Conservation (phyloP, 2,329 filamentous ascomycete species). For the Ceratocystis smalleyi region DNA sequence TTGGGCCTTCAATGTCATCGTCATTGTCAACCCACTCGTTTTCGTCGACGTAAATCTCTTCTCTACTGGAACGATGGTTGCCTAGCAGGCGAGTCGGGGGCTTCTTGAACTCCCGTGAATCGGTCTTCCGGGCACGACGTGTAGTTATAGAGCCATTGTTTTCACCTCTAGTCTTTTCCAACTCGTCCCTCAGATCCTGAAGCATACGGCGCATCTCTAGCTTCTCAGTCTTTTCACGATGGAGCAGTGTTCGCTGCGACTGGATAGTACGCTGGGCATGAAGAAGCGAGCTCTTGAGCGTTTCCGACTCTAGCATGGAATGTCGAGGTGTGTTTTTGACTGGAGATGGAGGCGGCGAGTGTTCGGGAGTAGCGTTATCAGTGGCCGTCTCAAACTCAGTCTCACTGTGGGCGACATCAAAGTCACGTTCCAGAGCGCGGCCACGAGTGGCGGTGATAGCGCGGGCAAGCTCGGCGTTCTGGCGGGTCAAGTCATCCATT, state of each 20-base stretch:
- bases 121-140: constrained; percentile 44
- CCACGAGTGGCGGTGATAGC: constrained; percentile 62
- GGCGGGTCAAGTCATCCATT: constrained; percentile 70
- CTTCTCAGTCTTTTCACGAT: constrained; percentile 97
- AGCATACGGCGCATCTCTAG: constrained; percentile 88
- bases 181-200: constrained; percentile 83
- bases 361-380: constrained; percentile 64
- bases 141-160: constrained; percentile 29
- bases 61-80: constrained; percentile 53
- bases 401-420: constrained; percentile 41
- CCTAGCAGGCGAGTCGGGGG: constrained; percentile 57
- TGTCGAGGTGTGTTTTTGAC: constrained; percentile 77
- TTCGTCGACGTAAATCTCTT: constrained; percentile 67
- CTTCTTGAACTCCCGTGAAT: constrained; percentile 62
- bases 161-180: constrained; percentile 54
- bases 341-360: constrained; percentile 79
- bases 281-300: constrained; percentile 79
- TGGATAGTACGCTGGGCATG: constrained; percentile 96
- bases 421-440: constrained; percentile 49
- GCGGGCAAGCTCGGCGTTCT: constrained; percentile 81
- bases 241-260: constrained; percentile 82
- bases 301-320: constrained; percentile 85
- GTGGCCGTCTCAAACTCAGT: constrained; percentile 49
- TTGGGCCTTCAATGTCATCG: constrained; percentile 22
- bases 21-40: constrained; percentile 81